Base-by-base conservation (phyloP, 352 stramenopile species). In the Pilasporangium apinafurcum region DNA sequence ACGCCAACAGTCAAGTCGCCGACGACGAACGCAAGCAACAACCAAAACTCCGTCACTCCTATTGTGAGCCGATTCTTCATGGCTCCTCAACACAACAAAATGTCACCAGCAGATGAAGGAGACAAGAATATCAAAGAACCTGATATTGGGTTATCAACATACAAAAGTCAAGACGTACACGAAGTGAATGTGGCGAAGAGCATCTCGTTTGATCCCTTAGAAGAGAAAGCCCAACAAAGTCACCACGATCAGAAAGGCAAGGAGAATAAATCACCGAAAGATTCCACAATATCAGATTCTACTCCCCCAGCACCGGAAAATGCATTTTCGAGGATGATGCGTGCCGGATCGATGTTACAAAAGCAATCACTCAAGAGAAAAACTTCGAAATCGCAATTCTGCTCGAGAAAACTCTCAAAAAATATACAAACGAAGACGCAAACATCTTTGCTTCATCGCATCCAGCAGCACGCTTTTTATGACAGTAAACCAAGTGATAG, bases 321-420 rank as follows among this genome's bases (percentile, higher is more conserved):
- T n/a, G 80, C 80, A 2, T 92, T 92, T 45, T 70, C 75, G 24
- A 63, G 80, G 20, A 86, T 92, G 74, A 87, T 92, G 71, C 58
- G 63, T 12, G 80, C 80, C 16, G 77, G 76, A 0, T 76, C 72
- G 20, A 51, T 66, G 39, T 48, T 85, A 10, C 63, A 76, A 18
- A 72, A 75, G 26, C 54, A 79, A 14, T 69, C 65, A 17, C 47
- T 74, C 25, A 86, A 83, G 49, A 73, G 80, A 21, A 71, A 72
- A 41, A 70, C 59, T 24, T 41, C 25, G 9, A 35, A 29, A 14
- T 39, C 29, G 1, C n/a, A n/a, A n/a, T n/a, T n/a, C n/a, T n/a
- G n/a, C n/a, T n/a, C n/a, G n/a, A n/a, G n/a, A n/a, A n/a, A n/a
- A n/a, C n/a, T n/a, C n/a, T n/a, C n/a, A n/a, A n/a, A n/a, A n/a